Base-by-base conservation (phyloP, 2,329 filamentous ascomycete genomes). In the Epichloe aotearoae region DNA sequence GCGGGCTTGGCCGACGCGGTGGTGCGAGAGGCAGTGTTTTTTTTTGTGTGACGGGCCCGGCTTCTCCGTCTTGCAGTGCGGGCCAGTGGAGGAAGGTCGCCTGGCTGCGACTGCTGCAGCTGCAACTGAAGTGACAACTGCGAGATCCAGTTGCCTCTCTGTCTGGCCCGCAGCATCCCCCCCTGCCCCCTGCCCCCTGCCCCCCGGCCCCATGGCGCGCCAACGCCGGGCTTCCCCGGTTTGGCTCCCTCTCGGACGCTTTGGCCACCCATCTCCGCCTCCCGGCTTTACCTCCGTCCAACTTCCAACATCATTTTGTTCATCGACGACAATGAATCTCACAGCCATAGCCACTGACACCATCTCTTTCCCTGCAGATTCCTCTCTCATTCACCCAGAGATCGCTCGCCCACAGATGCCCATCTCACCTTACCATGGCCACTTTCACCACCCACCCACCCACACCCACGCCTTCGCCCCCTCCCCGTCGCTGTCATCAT, bases 401-500 rank as follows among this genome's bases (percentile, higher is more conserved):
- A 73, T 78, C 57, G 66, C 65, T 57, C 70, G 73, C 45, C 66
- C 70, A 34, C 67, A 69, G 50, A 74, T 79, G 66, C 59, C 62
- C 34, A 61, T 67, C 26, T 68, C 71, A 30, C 64, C 68, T 17
- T 79, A 72, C 57, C 75, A 79, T 30, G 64, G 64, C 34, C 64
- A 67, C 55, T 78, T 72, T 59, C 72, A 74, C 49, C 71, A 71
- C 44, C 65, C n/a, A n/a, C n/a, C n/a, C n/a, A n/a, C n/a, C n/a
- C n/a, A n/a, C 7, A 66, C 66, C 49, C 67, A 71, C 53, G 66
- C 66, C 15, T 80, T 75, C 62, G 76, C 79, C 42, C 70, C 77
- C 42, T 87, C 84, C 2, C 83, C 84, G 4, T 78, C 79, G n/a
- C 73, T 79, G 39, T 62, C 65, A 30, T 75, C 78, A 15, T 74